phyloP scores from a whole-genome alignment of 2,329 filamentous ascomycete species.

The Talaromyces sp. region DNA sequence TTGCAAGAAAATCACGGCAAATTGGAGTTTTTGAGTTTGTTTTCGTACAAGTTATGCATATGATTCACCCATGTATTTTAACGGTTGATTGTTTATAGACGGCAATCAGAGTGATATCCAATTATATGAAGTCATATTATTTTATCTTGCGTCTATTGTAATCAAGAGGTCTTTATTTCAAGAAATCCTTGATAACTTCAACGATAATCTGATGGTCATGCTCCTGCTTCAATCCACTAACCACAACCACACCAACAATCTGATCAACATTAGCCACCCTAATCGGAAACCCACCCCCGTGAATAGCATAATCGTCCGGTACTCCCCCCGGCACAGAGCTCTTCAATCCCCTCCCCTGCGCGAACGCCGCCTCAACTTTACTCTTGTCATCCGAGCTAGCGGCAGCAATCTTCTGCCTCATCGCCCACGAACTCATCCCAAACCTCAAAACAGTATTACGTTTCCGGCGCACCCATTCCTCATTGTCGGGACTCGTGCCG shows the following conservation, averaged over 20 bases:
- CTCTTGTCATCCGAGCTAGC: conserved; percentile 19
- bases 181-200: conserved; percentile 60
- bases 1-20: conserved; percentile 17
- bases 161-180: conserved; percentile 13
- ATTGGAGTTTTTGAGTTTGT: conserved; percentile 17
- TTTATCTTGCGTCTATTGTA: not conserved
- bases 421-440: conserved; percentile 66
- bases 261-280: conserved; percentile 71
- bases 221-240: conserved; percentile 71
- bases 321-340: conserved; percentile 43
- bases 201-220: conserved; percentile 75
- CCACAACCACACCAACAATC: conserved; percentile 69
- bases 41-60: conserved; percentile 16
- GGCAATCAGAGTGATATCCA: conserved; percentile 19
- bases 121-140: conserved; percentile 8
- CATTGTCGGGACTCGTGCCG: conserved; percentile 68
- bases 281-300: conserved; percentile 73
- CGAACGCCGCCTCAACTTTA: conserved; percentile 63
- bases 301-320: conserved; percentile 66
- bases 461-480: conserved; percentile 68
- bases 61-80: conserved; percentile 19
- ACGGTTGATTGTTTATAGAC: conserved; percentile 18
- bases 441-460: conserved; percentile 68
- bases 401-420: conserved; percentile 60
- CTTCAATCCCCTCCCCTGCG: conserved; percentile 61